Evolutionary conservation across 805 yeast species (phyloP), one percentile per base, ranked within the genome.

Genomic region (Kodamaea jinghongensis): DNA sequence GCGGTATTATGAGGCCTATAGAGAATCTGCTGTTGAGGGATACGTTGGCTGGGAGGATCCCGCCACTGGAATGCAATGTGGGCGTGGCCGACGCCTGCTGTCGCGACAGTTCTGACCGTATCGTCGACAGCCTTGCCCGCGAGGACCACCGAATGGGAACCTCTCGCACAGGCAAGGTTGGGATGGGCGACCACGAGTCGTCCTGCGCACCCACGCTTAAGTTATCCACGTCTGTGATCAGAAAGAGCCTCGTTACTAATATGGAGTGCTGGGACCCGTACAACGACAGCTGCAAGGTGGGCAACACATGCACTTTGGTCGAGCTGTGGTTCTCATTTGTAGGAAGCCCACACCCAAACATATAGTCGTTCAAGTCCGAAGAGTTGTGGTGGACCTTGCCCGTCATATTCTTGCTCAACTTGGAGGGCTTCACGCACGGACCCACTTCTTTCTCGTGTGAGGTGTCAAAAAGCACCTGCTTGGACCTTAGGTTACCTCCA

Each of bases 271-370:
- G 47, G 6, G 58, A 34, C 8, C 60, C 64, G 26, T 56, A 54
- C 2, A 67, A 59, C 51, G 58, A 58, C 17, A 61, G 59, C 16
- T 66, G 59, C 13, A 74, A 47, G 1, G 67, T 54, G 1, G 79
- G 79, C 12, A 77, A 53, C 31, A 61, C 46, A 52, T 77, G 81
- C 2, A 76, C 50, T 44, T 77, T 77, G 4, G 77, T 71, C 9
- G 69, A 55, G 15, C 66, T 54, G 13, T 62, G 60, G 12, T 63
- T 55, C 40, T 76, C 79, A 42, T 65, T 73, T 6, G 73, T 58
- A 6, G 78, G 76, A 23, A 77, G 58, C 0, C 82, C 81, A 37
- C 75, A 71, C 9, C 83, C 83, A 55, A 76, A 77, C 75, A 77
- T 74, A 47, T 67, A 73, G 41, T 72, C 73, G 17, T 73, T 67